phyloP scores from a whole-genome alignment of 2,329 filamentous ascomycete genomes.

The Chalara sp. region DNA sequence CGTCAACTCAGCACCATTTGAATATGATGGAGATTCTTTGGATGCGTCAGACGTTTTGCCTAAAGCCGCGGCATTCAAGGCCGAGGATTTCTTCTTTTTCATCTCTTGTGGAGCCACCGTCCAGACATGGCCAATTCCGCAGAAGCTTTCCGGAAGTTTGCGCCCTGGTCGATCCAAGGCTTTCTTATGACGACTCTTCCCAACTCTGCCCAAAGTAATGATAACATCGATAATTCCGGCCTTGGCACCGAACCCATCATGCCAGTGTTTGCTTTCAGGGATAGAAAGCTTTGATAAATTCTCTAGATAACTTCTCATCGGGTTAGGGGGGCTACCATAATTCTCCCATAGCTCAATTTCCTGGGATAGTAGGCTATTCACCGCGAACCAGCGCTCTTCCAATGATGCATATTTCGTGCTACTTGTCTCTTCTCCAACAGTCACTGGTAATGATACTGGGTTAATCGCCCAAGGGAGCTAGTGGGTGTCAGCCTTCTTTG shows the following conservation, averaged over 20 bases:
- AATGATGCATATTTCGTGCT: too few relatives aligned
- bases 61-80: too few relatives aligned
- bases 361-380: not conserved
- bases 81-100: not conserved
- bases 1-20: too few relatives aligned
- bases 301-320: not conserved
- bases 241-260: not conserved
- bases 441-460: too few relatives aligned
- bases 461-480: too few relatives aligned
- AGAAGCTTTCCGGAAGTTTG: not conserved
- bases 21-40: too few relatives aligned
- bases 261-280: not conserved
- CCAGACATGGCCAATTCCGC: not conserved
- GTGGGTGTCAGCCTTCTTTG: too few relatives aligned
- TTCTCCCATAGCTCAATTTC: not conserved
- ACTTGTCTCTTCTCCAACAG: too few relatives aligned
- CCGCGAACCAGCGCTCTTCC: not conserved
- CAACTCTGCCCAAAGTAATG: not conserved
- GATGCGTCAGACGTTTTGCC: too few relatives aligned
- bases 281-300: not conserved
- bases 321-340: not conserved
- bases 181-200: not conserved
- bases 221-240: not conserved
- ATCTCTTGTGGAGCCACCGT: not conserved
- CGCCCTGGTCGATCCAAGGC: not conserved